phyloP scores from a whole-genome alignment of 2,329 filamentous ascomycete species.

The Alternaria incomplexa region DNA sequence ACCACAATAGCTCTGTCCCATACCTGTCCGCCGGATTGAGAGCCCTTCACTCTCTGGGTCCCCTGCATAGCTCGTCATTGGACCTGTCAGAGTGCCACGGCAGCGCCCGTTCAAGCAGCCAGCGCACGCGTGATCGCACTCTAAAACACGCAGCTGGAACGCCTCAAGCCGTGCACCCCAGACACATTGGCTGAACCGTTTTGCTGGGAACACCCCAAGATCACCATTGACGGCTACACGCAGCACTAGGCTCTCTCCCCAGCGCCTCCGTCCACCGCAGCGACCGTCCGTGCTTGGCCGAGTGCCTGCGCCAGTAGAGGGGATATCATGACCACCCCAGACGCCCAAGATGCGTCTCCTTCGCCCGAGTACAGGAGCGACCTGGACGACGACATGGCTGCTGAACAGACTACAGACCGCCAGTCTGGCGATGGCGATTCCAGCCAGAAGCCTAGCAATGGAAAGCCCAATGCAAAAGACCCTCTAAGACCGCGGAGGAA shows the following conservation, averaged over 20 bases:
- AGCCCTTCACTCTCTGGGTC: slow-evolving; percentile 18
- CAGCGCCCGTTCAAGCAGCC: slow-evolving; percentile 45
- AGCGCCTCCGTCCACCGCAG: slow-evolving; percentile 43
- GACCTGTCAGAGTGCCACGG: slow-evolving; percentile 40
- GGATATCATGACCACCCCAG: slow-evolving; percentile 57
- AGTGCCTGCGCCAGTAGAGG: slow-evolving; percentile 34
- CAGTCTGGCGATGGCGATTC: slow-evolving; percentile 45
- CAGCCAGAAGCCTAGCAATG: slow-evolving; percentile 39
- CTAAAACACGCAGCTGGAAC: slow-evolving; percentile 51
- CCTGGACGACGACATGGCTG: slow-evolving; percentile 52
- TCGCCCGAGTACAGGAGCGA: slow-evolving; percentile 56
- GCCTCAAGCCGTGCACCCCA: slow-evolving; percentile 37
- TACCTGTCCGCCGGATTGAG: slow-evolving; percentile 49
- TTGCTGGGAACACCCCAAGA: slow-evolving; percentile 38
- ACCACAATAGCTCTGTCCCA: slow-evolving; percentile 47
- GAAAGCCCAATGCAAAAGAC: slow-evolving; percentile 74
- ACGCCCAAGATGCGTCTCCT: slow-evolving; percentile 55
- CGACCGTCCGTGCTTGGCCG: slow-evolving; percentile 36
- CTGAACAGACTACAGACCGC: slow-evolving; percentile 48
- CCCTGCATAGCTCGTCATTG: slow-evolving; percentile 35
- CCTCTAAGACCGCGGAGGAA: slow-evolving; percentile 87
- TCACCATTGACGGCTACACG: slow-evolving; percentile 48
- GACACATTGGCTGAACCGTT: slow-evolving; percentile 48
- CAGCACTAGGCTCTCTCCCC: slow-evolving; percentile 50
- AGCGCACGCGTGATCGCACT: slow-evolving; percentile 51